Percentiles rank a stretch among this genome's conserved stretches.
Evolutionary conservation across 108 stramenopile genomes (phyloP).

Genomic region (Bacterosira constricta): DNA sequence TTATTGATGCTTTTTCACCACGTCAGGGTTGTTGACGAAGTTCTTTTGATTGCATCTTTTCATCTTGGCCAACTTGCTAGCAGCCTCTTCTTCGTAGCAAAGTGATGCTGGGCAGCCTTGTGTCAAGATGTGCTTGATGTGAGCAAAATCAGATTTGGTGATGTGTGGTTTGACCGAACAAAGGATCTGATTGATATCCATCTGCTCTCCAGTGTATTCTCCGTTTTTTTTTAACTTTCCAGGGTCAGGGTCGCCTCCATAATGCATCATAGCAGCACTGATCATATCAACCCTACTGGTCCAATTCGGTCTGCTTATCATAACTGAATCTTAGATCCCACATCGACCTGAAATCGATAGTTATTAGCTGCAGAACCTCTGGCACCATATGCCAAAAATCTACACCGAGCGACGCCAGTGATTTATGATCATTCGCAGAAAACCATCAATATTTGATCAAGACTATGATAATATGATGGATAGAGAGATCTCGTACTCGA

Average conservation of each 20-base stretch:
- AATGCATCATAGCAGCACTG: conserved; percentile 2
- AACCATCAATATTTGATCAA: too few species aligned
- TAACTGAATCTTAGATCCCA: too few species aligned
- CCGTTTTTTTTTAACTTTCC: neutral
- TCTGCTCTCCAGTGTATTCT: neutral
- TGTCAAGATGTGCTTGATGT: neutral
- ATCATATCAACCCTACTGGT: neutral
- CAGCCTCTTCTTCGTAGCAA: neutral
- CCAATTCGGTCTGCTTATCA: too few species aligned
- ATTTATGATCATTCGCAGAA: too few species aligned
- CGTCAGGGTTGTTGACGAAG: neutral
- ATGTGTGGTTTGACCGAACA: neutral
- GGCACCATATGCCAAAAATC: too few species aligned
- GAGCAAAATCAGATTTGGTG: neutral
- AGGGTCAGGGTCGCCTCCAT: neutral
- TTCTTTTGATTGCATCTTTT: neutral
- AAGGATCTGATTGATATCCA: neutral
- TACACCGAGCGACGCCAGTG: too few species aligned
- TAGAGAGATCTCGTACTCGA: too few species aligned
- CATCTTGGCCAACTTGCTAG: neutral
- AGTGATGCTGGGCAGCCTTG: neutral
- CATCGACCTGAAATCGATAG: too few species aligned
- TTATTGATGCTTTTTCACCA: neutral
- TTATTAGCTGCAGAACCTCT: too few species aligned
- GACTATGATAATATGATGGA: too few species aligned